Percentiles rank a stretch among this genome's conserved stretches.
Conservation (phyloP, 2,329 filamentous ascomycete species). For the Trichoderma breve region DNA sequence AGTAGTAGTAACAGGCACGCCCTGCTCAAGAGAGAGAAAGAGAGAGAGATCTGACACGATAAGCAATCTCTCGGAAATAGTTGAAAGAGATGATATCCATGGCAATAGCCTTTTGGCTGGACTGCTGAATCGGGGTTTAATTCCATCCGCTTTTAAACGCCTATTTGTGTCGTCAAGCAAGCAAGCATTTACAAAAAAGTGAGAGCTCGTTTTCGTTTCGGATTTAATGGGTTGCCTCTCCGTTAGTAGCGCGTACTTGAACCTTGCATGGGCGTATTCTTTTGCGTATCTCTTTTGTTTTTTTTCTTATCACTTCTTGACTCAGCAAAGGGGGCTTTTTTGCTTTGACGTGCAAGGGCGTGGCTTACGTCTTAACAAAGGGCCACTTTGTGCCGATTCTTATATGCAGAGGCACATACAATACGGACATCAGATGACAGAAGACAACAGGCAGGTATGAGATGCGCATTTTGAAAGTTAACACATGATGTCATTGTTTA, state of each 20-base stretch:
- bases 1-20: too few species aligned
- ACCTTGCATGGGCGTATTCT: background rate
- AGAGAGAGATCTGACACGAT: background rate
- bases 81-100: background rate
- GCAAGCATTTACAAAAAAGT: background rate
- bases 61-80: background rate
- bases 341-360: background rate
- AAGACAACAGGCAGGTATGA: background rate
- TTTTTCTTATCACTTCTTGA: background rate
- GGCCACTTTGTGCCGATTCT: background rate
- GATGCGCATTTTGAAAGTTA: too few species aligned
- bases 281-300: background rate
- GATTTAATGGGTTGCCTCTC: background rate
- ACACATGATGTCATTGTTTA: too few species aligned
- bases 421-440: background rate
- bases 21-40: background rate
- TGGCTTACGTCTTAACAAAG: background rate
- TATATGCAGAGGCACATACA: background rate
- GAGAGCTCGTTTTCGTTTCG: background rate
- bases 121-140: background rate
- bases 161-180: background rate
- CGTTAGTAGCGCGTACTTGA: background rate
- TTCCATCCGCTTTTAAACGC: background rate
- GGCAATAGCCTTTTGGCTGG: background rate
- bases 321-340: background rate